These are phyloP conservation scores for Psophocarpus tetragonolobus DNA, from an alignment of 306 rosid species.

Conservation along the genomic window DNA sequence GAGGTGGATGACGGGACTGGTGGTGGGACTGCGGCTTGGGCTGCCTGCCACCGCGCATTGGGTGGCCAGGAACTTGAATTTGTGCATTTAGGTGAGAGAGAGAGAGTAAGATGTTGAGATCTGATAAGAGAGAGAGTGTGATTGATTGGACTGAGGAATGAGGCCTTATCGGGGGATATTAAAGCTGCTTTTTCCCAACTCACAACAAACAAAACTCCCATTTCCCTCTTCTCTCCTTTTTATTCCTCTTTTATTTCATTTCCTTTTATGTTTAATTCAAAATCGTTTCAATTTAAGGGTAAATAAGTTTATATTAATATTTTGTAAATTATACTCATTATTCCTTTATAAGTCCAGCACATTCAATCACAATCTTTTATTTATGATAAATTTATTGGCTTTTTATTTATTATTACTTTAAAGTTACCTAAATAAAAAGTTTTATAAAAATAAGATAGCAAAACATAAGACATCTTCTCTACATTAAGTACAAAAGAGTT, in stretches of 20 bases:
- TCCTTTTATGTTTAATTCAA: no score
- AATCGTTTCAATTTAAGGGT: no score
- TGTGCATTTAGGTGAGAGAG: constrained; percentile 59
- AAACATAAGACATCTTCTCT: no score
- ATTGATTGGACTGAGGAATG: neutral
- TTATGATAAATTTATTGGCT: no score
- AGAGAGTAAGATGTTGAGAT: constrained; percentile 66
- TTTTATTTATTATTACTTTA: no score
- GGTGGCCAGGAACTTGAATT: constrained; percentile 86
- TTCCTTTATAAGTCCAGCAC: no score
- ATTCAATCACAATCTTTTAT: no score
- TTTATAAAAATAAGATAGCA: no score
- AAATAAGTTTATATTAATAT: no score
- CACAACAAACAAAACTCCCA: neutral
- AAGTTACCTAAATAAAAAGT: no score
- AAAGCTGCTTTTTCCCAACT: constrained; percentile 19
- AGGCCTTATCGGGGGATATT: constrained; percentile 22
- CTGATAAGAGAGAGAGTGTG: constrained; percentile 34
- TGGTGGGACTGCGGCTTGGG: constrained; percentile 67
- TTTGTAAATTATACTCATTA: no score
- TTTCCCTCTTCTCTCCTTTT: neutral
- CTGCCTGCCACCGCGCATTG: constrained; percentile 84
- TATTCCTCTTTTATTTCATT: neutral
- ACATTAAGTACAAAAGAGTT: no score
- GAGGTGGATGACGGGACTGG: constrained; percentile 84